These are phyloP conservation scores for Candida ulmi DNA, from an alignment of 805 yeast species.

Conservation along the genomic window DNA sequence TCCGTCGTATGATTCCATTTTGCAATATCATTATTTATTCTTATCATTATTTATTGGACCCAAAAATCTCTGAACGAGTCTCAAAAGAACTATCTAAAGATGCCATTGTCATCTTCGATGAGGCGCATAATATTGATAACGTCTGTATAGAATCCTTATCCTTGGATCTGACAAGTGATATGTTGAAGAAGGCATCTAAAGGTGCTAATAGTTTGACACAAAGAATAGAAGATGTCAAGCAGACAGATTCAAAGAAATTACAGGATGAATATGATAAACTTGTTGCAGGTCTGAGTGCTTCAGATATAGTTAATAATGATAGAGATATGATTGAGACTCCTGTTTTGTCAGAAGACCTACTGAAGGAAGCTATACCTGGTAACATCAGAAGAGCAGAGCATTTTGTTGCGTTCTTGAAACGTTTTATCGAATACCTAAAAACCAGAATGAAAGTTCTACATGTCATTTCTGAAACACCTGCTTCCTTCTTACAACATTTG, in stretches of 20 bases:
- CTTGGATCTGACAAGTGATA: conserved; percentile 86
- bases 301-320: conserved; percentile 59
- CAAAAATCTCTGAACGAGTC: conserved; percentile 94
- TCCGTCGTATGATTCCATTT: conserved; percentile 93
- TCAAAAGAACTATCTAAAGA: conserved; percentile 89
- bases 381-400: conserved; percentile 96
- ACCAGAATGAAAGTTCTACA: conserved; percentile 97
- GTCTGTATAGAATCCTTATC: conserved; percentile 96
- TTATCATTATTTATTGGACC: conserved; percentile 92
- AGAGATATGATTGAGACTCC: conserved; percentile 85
- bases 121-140: conserved; percentile 97
- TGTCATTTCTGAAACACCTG: conserved; percentile 97
- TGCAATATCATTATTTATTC: conserved; percentile 95
- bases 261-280: conserved; percentile 88
- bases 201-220: conserved; percentile 79
- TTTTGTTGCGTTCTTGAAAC: conserved; percentile 84
- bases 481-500: conserved; percentile 85
- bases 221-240: conserved; percentile 81
- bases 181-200: conserved; percentile 75
- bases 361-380: conserved; percentile 95
- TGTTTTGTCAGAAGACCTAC: conserved; percentile 73
- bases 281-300: conserved; percentile 82
- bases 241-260: conserved; percentile 73
- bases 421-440: conserved; percentile 90
- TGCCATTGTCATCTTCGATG: conserved; percentile 92